Percentiles rank a stretch among this genome's conserved stretches.
Conservation (phyloP, 2,329 filamentous ascomycete genomes). For the Ophiosphaerella narmari region DNA sequence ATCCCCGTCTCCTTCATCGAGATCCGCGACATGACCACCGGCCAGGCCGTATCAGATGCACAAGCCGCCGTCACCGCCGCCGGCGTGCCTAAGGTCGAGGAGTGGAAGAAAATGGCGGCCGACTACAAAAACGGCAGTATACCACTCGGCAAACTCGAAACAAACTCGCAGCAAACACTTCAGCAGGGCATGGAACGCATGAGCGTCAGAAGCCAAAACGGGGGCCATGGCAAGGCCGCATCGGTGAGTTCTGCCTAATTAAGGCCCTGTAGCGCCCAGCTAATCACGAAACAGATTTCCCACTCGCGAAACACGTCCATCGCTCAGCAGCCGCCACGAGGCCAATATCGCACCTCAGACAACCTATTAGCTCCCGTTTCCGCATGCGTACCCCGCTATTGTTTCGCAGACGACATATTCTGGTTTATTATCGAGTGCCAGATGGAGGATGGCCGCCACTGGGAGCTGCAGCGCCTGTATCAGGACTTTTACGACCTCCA, state of each 20-base stretch:
- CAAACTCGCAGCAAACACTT: slow-evolving; percentile 53
- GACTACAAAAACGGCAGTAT: slow-evolving; percentile 99
- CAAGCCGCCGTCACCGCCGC: slow-evolving; percentile 84
- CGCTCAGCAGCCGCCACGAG: slow-evolving; percentile 47
- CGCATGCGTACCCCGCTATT: slow-evolving; percentile 88
- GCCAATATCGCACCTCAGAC: slow-evolving; percentile 47
- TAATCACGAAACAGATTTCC: slow-evolving; percentile 25
- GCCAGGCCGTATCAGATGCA: slow-evolving; percentile 79
- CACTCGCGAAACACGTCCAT: slow-evolving; percentile 44
- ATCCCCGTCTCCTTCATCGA: slow-evolving; percentile 98
- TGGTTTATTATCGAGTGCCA: slow-evolving; percentile 96
- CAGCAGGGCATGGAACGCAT: slow-evolving; percentile 71
- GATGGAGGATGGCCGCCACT: slow-evolving; percentile 87
- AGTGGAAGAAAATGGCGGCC: slow-evolving; percentile 99
- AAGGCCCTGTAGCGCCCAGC: slow-evolving; percentile 11
- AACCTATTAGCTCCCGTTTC: slow-evolving; percentile 73
- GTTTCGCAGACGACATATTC: slow-evolving; percentile 96
- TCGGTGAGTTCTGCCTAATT: slow-evolving; percentile 33
- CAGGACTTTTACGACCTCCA: slow-evolving; percentile 99
- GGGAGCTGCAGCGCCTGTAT: slow-evolving; percentile 93
- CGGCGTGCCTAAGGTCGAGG: slow-evolving; percentile 91
- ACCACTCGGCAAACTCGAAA: slow-evolving; percentile 86
- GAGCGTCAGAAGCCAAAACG: slow-evolving; percentile 62
- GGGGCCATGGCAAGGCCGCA: slow-evolving; percentile 30
- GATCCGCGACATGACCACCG: slow-evolving; percentile 90